Percentiles rank a stretch among this genome's conserved stretches.
phyloP scores from a whole-genome alignment of 139 green algal genomes.

The Raphidocelis subcapitata region DNA sequence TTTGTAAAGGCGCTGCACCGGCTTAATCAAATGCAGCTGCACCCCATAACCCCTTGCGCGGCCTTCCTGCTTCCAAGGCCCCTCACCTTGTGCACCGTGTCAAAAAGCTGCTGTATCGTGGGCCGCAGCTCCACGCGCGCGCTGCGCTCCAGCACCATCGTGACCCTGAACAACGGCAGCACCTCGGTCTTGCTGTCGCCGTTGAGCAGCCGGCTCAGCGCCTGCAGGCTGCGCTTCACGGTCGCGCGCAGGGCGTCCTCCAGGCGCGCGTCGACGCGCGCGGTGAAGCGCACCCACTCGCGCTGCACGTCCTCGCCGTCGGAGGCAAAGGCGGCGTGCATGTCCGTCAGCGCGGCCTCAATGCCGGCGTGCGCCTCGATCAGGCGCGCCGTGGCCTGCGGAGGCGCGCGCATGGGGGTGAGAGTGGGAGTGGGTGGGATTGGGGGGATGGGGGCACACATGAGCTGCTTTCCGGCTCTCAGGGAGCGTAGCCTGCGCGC shows the following conservation, averaged over 20 bases:
- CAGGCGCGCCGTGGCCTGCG: conserved; percentile 51
- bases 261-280: conserved; percentile 80
- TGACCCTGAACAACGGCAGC: conserved; percentile 73
- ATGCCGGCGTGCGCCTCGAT: conserved; percentile 51
- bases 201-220: conserved; percentile 80
- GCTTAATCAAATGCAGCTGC: too few relatives aligned
- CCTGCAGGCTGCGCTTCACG: conserved; percentile 76
- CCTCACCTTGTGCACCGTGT: conserved; percentile 74
- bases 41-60: too few relatives aligned
- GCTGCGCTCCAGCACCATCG: conserved; percentile 62
- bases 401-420: too few relatives aligned
- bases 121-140: conserved; percentile 69
- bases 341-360: conserved; percentile 46
- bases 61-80: too few relatives aligned
- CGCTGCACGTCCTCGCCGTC: conserved; percentile 85
- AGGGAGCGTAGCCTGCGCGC: too few relatives aligned
- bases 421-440: too few relatives aligned
- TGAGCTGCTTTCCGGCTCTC: too few relatives aligned
- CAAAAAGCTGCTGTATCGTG: conserved; percentile 76
- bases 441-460: too few relatives aligned
- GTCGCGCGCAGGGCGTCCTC: conserved; percentile 75
- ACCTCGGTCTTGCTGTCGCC: conserved; percentile 82
- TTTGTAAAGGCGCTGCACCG: too few relatives aligned
- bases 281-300: conserved; percentile 81
- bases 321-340: conserved; percentile 70